phyloP scores from a whole-genome alignment of 176 grass and related monocot species.

The Miscanthus lutarioriparius region DNA sequence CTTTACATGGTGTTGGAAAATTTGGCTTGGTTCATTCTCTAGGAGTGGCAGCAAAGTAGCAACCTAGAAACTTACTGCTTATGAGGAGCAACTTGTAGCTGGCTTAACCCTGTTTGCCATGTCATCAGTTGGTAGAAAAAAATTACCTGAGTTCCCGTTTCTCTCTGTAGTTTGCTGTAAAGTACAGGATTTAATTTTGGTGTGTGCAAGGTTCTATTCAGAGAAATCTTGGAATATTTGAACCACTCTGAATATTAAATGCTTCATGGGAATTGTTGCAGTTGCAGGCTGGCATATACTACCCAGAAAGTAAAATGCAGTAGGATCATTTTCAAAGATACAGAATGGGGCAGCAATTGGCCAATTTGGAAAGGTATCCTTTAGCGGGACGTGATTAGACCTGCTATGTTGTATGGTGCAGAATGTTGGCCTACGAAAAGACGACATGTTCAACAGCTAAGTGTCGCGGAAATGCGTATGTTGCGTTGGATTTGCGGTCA shows the following conservation, averaged over 20 bases:
- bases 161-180: not conserved
- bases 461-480: too few species aligned
- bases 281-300: not conserved
- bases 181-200: not conserved
- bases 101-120: not conserved
- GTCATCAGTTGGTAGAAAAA: not conserved
- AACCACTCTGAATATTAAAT: not conserved
- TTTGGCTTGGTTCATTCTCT: not conserved
- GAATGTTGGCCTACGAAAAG: too few species aligned
- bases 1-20: not conserved
- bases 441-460: too few species aligned
- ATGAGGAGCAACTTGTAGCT: not conserved
- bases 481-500: too few species aligned
- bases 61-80: not conserved
- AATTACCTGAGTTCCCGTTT: not conserved
- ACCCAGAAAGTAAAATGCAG: not conserved
- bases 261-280: not conserved
- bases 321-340: not conserved
- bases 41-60: not conserved
- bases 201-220: not conserved
- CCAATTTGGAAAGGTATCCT: not conserved
- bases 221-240: not conserved
- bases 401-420: too few species aligned
- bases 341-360: not conserved
- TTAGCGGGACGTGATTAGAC: not conserved